Percentiles rank a stretch among this genome's conserved stretches.
phyloP scores from a whole-genome alignment of 2,329 filamentous ascomycete genomes.

The Talaromyces sp. region DNA sequence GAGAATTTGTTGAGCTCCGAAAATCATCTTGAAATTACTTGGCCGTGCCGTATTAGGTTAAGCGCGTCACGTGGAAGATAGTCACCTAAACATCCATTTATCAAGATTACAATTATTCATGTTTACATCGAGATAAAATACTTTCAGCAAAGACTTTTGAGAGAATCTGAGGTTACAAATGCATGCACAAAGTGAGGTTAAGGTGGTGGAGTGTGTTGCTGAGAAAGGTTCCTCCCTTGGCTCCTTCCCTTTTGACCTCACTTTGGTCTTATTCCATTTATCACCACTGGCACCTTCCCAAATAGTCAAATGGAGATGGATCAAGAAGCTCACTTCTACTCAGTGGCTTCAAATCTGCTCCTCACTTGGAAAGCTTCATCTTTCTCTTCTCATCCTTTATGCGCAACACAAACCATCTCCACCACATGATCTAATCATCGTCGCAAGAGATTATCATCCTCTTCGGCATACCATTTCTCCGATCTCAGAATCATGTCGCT shows the following conservation, averaged over 20 bases:
- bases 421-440: background rate
- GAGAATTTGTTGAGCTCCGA: conserved; percentile 25
- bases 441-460: background rate
- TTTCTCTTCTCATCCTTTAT: background rate
- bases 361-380: background rate
- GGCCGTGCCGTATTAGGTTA: conserved; percentile 16
- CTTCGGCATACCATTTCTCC: background rate
- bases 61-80: conserved; percentile 13
- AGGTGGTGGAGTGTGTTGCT: background rate
- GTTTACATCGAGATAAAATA: background rate
- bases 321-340: background rate
- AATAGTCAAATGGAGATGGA: background rate
- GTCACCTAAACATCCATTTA: background rate
- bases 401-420: background rate
- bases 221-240: conserved; percentile 4
- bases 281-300: background rate
- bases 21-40: conserved; percentile 32
- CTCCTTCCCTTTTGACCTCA: conserved; percentile 15
- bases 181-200: background rate
- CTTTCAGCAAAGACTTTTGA: background rate
- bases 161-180: no score
- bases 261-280: conserved; percentile 8
- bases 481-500: background rate
- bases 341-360: no score
- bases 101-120: background rate